phyloP scores from a whole-genome alignment of 208 protist species.

The Novymonas esmeraldas region DNA sequence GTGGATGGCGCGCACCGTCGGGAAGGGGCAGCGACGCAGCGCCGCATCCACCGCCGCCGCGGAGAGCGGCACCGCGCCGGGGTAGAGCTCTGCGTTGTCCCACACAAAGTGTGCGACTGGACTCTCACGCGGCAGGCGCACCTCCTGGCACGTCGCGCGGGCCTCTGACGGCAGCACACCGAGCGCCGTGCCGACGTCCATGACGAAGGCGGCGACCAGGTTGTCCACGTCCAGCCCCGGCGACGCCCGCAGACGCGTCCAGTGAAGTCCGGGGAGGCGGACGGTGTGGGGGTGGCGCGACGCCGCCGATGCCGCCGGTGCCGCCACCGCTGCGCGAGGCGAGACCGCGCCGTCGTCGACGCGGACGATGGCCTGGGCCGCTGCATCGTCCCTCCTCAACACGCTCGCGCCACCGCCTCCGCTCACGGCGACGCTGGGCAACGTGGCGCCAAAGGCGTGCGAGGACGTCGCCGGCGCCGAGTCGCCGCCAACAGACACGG shows the following conservation, averaged over 20 bases:
- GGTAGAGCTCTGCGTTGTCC: slow-evolving; percentile 30
- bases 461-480: background rate
- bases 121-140: slow-evolving; percentile 17
- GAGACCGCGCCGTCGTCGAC: background rate
- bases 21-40: slow-evolving; percentile 24
- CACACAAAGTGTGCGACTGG: slow-evolving; percentile 27
- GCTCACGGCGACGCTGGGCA: background rate
- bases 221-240: slow-evolving; percentile 3
- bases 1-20: slow-evolving; percentile 25
- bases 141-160: slow-evolving; percentile 22
- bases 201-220: slow-evolving; percentile 21
- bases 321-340: background rate
- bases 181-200: slow-evolving; percentile 11
- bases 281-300: slow-evolving; percentile 22
- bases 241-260: slow-evolving; percentile 13
- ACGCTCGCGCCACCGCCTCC: background rate
- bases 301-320: background rate
- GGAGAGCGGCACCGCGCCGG: slow-evolving; percentile 17
- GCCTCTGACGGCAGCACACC: slow-evolving; percentile 29
- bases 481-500: background rate
- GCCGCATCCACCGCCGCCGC: slow-evolving; percentile 34
- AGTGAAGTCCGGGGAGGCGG: slow-evolving; percentile 22
- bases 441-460: background rate
- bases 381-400: background rate
- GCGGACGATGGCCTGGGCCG: background rate